Conservation (phyloP, 1,284 basidiomycete genomes). For the Ganoderma leucocontextum region DNA sequence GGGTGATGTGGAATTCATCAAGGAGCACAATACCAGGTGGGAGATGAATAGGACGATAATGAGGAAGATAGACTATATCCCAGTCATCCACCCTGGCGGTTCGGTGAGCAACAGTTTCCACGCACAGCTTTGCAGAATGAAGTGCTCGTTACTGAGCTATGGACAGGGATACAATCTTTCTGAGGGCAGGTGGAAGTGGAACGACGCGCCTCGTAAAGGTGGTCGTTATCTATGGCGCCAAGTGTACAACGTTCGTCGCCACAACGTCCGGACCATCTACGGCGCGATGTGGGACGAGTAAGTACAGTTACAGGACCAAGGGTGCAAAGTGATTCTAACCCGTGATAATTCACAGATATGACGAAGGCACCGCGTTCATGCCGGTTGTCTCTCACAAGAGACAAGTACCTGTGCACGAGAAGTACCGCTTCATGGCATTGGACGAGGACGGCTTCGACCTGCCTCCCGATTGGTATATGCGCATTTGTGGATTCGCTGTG, state of each 20-base stretch:
- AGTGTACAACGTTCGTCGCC: constrained; percentile 66
- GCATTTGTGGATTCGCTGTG: constrained; percentile 74
- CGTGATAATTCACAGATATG: constrained; percentile 60
- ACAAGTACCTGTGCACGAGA: constrained; percentile 63
- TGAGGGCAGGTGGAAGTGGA: constrained; percentile 71
- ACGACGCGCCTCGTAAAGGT: constrained; percentile 70
- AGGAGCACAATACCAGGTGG: constrained; percentile 51
- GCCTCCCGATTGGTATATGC: constrained; percentile 84
- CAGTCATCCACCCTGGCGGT: constrained; percentile 77
- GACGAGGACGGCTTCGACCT: constrained; percentile 78
- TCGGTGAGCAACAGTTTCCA: constrained; percentile 59
- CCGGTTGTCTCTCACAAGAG: constrained; percentile 67
- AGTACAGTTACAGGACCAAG: constrained; percentile 39
- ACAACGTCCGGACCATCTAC: constrained; percentile 73
- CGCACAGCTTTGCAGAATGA: neutral
- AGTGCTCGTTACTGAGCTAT: neutral
- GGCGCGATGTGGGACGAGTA: constrained; percentile 89
- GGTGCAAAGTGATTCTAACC: constrained; percentile 2
- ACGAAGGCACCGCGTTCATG: constrained; percentile 81
- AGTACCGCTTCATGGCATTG: constrained; percentile 67
- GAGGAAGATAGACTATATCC: constrained; percentile 74
- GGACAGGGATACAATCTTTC: constrained; percentile 71
- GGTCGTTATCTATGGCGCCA: constrained; percentile 81
- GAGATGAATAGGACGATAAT: constrained; percentile 45
- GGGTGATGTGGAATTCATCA: constrained; percentile 66